phyloP scores from a whole-genome alignment of 164 flowering plant genomes.

The Macadamia integrifolia region DNA sequence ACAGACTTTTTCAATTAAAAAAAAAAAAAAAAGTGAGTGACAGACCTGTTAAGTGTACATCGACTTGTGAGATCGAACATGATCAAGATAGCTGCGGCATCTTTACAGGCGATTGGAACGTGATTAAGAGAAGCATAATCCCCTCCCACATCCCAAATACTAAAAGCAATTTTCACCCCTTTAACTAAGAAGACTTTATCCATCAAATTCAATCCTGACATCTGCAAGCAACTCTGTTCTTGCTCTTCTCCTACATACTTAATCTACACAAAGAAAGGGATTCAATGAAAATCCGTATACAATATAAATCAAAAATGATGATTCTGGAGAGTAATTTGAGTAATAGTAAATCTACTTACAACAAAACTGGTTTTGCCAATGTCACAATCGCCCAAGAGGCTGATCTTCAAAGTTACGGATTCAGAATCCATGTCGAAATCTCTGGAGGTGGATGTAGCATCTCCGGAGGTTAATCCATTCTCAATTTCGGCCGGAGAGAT shows the following conservation, averaged over 20 bases:
- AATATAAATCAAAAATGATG: too few relatives aligned
- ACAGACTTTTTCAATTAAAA: too few relatives aligned
- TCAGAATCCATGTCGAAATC: constrained; percentile 59
- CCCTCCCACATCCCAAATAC: constrained; percentile 95
- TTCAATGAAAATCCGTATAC: neutral
- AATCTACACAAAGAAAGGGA: constrained; percentile 28
- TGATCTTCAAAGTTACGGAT: constrained; percentile 73
- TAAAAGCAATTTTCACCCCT: constrained; percentile 71
- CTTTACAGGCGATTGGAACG: constrained; percentile 82
- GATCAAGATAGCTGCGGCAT: constrained; percentile 73
- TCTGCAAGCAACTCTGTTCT: constrained; percentile 45
- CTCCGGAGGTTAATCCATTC: constrained; percentile 5
- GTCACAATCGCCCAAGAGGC: constrained; percentile 85
- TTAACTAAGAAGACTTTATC: constrained; percentile 52
- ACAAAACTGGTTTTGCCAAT: constrained; percentile 91
- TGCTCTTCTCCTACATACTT: constrained; percentile 81
- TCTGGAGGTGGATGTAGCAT: constrained; percentile 11
- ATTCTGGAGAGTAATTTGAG: too few relatives aligned
- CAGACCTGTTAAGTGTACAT: constrained; percentile 75
- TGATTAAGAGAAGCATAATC: constrained; percentile 54
- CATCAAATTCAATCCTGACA: constrained; percentile 74
- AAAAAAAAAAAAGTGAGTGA: neutral
- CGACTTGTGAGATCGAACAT: constrained; percentile 96
- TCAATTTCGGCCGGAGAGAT: constrained; percentile 15
- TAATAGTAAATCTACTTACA: too few relatives aligned